Evolutionary conservation across 805 yeast species (phyloP).

Genomic region (Nakazawaea sp.): DNA sequence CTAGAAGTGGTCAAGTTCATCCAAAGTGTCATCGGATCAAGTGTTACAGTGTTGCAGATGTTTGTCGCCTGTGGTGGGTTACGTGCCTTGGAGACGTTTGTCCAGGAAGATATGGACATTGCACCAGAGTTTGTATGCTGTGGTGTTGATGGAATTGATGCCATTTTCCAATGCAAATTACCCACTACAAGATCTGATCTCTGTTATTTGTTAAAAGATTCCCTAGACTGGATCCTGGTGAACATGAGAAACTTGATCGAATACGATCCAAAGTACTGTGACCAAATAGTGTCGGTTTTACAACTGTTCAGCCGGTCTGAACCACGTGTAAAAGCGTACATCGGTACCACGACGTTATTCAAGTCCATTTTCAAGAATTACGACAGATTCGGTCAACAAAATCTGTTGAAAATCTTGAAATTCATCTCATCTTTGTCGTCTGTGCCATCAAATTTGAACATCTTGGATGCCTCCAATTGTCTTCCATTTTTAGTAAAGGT

Average conservation of each 20-base stretch:
- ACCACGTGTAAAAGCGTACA: conserved; percentile 25
- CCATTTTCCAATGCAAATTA: conserved; percentile 26
- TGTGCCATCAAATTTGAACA: conserved; percentile 7
- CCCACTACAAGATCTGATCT: conserved; percentile 33
- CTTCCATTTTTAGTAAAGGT: conserved; percentile 29
- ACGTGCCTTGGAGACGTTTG: conserved; percentile 29
- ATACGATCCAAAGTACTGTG: conserved; percentile 12
- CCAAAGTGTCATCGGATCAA: not conserved
- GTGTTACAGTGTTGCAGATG: conserved; percentile 30
- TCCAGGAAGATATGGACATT: conserved; percentile 35
- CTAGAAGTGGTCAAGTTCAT: conserved; percentile 8
- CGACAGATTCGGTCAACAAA: conserved; percentile 19
- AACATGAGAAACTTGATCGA: conserved; percentile 22
- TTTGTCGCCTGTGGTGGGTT: conserved; percentile 39
- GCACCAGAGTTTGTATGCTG: conserved; percentile 33
- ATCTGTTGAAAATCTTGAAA: conserved; percentile 30
- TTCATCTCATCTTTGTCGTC: conserved; percentile 19
- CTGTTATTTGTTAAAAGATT: conserved; percentile 35
- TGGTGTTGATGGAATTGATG: conserved; percentile 31
- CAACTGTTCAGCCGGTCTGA: conserved; percentile 35
- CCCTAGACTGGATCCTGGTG: conserved; percentile 26
- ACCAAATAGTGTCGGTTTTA: conserved; percentile 29
- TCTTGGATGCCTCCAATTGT: conserved; percentile 20
- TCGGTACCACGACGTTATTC: conserved; percentile 20
- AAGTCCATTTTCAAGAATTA: conserved; percentile 30